Evolutionary conservation across 768 basidiomycete species (phyloP), one percentile per base, ranked within the genome.

Genomic region (Daedaleopsis nitida): DNA sequence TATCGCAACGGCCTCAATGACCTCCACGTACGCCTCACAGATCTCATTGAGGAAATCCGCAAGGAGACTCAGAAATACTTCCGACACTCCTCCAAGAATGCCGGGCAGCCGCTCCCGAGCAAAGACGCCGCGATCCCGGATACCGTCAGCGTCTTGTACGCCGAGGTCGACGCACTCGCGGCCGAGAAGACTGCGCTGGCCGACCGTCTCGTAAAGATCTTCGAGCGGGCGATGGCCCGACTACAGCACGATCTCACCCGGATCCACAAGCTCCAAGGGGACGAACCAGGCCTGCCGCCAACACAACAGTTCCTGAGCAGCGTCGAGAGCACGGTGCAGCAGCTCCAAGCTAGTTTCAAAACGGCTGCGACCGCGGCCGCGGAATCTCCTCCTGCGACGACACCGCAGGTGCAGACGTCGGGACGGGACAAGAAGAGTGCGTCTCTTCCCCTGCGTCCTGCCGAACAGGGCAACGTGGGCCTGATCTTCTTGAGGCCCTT

Each of bases 221-320:
- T 83, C 24, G 72, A 74, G 44, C 74, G 81, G 50, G 81, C 82
- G 35, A 75, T 77, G 49, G 78, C 80, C 17, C 73, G 81, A 17
- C 69, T 84, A 45, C 82, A 84, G 43, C 68, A 78, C 57, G 82
- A 84, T 63, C 71, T 84, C 3, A 70, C 69, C 16, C 72, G 73
- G 34, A 80, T 81, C 21, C 73, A 82, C 32, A 70, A 76, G 39
- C 63, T 81, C 43, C 80, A 81, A 63, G 80, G 80, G n/a, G 80
- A 82, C 52, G 78, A 77, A 44, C 74, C 75, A 16, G 74, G 73
- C 19, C 38, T 70, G 69, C 62, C 60, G 13, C 69, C 71, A 44
- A 73, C 72, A 53, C 56, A 68, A 60, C 55, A 74, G 60, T 61
- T 68, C 68, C 60, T 65, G 53, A 59, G 56, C 48, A 64, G 60